phyloP scores from a whole-genome alignment of 192 early-diverging fungal genomes.

The Entophlyctis helioformis region DNA sequence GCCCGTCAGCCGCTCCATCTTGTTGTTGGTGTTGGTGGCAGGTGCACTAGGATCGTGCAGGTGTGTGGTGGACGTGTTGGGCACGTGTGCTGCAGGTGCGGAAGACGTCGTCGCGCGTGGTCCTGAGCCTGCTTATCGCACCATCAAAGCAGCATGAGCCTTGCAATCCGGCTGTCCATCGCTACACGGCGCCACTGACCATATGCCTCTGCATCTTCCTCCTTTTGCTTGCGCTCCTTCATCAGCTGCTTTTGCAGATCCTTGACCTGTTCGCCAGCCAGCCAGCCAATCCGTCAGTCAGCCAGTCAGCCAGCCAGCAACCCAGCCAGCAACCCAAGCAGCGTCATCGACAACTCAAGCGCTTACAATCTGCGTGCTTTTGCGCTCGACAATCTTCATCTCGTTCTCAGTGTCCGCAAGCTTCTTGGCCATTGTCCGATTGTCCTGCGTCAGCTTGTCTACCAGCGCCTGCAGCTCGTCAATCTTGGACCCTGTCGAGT shows the following conservation, averaged over 20 bases:
- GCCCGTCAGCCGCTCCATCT: conserved; percentile 10
- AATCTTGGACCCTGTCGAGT: background rate
- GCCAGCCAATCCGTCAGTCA: too few species aligned
- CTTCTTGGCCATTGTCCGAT: conserved; percentile 18
- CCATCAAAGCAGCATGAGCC: too few species aligned
- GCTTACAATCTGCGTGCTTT: conserved; percentile 29
- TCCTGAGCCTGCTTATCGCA: too few species aligned
- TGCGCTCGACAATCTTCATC: conserved; percentile 24
- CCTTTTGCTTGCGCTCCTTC: conserved; percentile 26
- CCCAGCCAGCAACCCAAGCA: too few species aligned
- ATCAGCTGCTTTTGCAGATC: conserved; percentile 44
- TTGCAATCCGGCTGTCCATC: too few species aligned
- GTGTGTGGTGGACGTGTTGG: too few species aligned
- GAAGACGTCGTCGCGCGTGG: too few species aligned
- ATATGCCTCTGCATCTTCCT: conserved; percentile 4
- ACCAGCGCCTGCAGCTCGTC: background rate
- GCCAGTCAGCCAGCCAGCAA: background rate
- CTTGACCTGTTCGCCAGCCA: conserved; percentile 20
- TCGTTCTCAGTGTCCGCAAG: conserved; percentile 27
- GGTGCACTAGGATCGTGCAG: too few species aligned
- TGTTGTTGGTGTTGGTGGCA: too few species aligned
- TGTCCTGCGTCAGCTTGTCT: conserved; percentile 3
- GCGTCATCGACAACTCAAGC: background rate
- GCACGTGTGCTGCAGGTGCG: too few species aligned
- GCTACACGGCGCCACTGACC: too few species aligned